Evolutionary conservation across 768 basidiomycete genomes (phyloP).

Genomic region (Pleurotus ostreatus): DNA sequence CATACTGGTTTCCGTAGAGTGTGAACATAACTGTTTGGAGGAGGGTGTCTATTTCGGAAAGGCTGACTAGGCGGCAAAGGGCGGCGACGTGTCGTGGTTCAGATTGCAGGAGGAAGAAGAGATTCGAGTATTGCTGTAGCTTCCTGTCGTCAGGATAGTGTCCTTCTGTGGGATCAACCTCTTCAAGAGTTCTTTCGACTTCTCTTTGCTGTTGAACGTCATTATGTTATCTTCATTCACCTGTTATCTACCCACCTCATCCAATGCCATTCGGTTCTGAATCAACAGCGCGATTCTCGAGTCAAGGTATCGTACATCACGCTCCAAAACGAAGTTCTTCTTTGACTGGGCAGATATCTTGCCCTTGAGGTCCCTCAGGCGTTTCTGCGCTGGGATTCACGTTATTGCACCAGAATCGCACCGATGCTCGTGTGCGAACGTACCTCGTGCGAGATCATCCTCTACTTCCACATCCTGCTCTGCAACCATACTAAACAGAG

Average conservation of each 20-base stretch:
- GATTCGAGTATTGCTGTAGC: slow-evolving; percentile 93
- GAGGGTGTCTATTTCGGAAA: slow-evolving; percentile 97
- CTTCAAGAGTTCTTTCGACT: slow-evolving; percentile 92
- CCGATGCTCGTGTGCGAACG: slow-evolving; percentile 19
- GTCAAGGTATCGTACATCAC: slow-evolving; percentile 97
- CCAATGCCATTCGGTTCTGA: slow-evolving; percentile 96
- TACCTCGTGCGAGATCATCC: slow-evolving; percentile 92
- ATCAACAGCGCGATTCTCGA: slow-evolving; percentile 95
- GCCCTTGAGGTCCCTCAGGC: slow-evolving; percentile 90
- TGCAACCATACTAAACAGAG: slow-evolving; percentile 95
- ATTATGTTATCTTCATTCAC: too few species aligned
- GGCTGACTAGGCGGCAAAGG: slow-evolving; percentile 91
- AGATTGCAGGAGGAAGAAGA: slow-evolving; percentile 97
- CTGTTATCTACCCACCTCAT: slow-evolving; percentile 60
- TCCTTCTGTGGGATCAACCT: slow-evolving; percentile 89
- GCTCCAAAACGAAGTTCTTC: slow-evolving; percentile 99
- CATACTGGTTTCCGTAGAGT: slow-evolving; percentile 98
- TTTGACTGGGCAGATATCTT: slow-evolving; percentile 98
- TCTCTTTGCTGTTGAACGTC: slow-evolving; percentile 70
- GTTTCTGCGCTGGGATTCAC: slow-evolving; percentile 78
- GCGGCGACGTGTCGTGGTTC: slow-evolving; percentile 97
- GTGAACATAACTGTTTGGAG: slow-evolving; percentile 99
- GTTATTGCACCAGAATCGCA: too few species aligned
- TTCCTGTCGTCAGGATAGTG: slow-evolving; percentile 93
- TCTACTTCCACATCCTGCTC: slow-evolving; percentile 98